A percentile compares a stretch with the other conserved stretches of the same genome.
Conservation (phyloP, 163 green algal species). For the Scenedesmus sp. region DNA sequence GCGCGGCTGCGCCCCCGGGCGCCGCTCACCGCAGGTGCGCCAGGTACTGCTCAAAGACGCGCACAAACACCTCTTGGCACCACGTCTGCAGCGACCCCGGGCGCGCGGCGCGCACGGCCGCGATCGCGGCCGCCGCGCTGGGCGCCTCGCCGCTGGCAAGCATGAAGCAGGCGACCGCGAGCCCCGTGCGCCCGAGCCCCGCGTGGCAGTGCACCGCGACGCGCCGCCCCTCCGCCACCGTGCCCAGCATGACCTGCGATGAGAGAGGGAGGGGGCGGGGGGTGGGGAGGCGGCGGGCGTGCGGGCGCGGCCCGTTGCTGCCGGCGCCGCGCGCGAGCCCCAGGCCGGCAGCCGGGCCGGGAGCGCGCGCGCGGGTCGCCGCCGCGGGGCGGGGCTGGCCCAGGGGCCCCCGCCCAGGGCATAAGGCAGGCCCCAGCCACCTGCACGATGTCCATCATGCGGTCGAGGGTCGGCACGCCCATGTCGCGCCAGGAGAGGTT, state of each 20-base stretch:
- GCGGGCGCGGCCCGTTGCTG: not conserved
- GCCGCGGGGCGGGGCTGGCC: too few relatives aligned
- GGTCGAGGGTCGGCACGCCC: slow-evolving; percentile 66
- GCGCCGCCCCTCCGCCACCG: slow-evolving; percentile 56
- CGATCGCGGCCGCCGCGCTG: slow-evolving; percentile 43
- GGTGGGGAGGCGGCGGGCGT: too few relatives aligned
- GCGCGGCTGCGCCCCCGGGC: too few relatives aligned
- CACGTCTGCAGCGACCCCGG: slow-evolving; percentile 70
- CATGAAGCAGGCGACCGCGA: slow-evolving; percentile 72
- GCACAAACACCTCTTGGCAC: slow-evolving; percentile 67
- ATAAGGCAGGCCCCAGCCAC: slow-evolving; percentile 48
- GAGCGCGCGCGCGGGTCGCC: too few relatives aligned
- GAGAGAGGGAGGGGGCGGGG: not conserved
- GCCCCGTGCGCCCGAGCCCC: slow-evolving; percentile 75
- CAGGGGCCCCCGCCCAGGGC: too few relatives aligned
- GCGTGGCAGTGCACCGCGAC: slow-evolving; percentile 81
- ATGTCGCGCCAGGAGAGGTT: slow-evolving; percentile 82
- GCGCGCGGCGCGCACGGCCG: slow-evolving; percentile 45
- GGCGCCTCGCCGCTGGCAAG: slow-evolving; percentile 52
- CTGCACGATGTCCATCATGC: slow-evolving; percentile 81
- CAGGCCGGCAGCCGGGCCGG: too few relatives aligned
- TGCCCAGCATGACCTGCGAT: slow-evolving; percentile 70
- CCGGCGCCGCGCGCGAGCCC: too few relatives aligned
- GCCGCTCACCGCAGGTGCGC: slow-evolving; percentile 56
- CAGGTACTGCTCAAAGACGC: slow-evolving; percentile 70